These are phyloP conservation scores for Gymnopilus junonius DNA, from an alignment of 768 basidiomycete species.

Conservation along the genomic window DNA sequence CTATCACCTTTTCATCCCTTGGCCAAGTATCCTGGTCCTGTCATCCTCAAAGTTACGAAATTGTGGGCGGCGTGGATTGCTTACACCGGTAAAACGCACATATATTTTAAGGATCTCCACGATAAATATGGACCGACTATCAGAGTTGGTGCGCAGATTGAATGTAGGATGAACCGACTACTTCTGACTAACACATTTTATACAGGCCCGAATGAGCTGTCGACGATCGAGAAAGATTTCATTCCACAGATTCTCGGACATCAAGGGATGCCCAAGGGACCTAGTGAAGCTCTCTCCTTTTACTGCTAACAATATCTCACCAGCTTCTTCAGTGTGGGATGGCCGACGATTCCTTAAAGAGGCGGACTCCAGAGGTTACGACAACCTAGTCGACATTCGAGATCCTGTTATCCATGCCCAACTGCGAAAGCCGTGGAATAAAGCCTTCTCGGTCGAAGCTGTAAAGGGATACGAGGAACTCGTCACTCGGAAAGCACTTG, in stretches of 20 bases:
- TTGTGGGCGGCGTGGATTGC: constrained; percentile 37
- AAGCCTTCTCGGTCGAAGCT: constrained; percentile 38
- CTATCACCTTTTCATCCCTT: constrained; percentile 53
- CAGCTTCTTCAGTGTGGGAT: constrained; percentile 34
- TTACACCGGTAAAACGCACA: constrained; percentile 43
- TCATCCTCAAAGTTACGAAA: constrained; percentile 42
- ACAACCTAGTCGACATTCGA: constrained; percentile 33
- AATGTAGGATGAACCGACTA: not conserved
- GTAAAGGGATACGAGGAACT: constrained; percentile 31
- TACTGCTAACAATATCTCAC: not conserved
- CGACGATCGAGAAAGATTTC: constrained; percentile 36
- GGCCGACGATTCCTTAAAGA: constrained; percentile 29
- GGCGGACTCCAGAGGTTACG: constrained; percentile 11
- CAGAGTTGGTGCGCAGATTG: constrained; percentile 46
- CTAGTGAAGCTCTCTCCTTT: constrained; percentile 25
- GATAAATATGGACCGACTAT: constrained; percentile 56
- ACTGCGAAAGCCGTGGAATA: constrained; percentile 44
- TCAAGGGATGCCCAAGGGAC: constrained; percentile 46
- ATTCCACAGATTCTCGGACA: constrained; percentile 38
- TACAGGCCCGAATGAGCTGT: constrained; percentile 52
- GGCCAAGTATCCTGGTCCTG: constrained; percentile 50
- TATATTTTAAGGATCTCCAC: constrained; percentile 48
- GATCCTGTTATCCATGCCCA: constrained; percentile 36
- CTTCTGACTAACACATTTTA: constrained; percentile 17
- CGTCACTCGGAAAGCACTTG: constrained; percentile 20